Evolutionary conservation across 2,329 filamentous ascomycete species (phyloP), one percentile per base, ranked within the genome.

Genomic region (Parasarocladium wereldwijsianum): DNA sequence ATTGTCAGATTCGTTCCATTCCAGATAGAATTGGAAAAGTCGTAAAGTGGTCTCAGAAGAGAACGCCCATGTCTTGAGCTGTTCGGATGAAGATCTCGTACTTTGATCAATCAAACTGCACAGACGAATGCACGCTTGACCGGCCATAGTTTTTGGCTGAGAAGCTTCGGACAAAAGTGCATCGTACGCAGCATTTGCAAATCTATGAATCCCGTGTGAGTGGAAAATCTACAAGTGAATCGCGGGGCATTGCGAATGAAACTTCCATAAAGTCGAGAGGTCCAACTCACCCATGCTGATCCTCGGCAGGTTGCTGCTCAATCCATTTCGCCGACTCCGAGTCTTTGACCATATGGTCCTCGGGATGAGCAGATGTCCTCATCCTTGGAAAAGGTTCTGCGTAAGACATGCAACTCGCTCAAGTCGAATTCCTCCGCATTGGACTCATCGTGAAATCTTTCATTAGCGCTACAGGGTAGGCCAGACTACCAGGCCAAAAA

Each of bases 1-100:
- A 35, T 71, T 66, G 42, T 76, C 71, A 33, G 67, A 68, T 41
- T 76, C 72, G 40, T 73, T 75, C 70, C 71, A 76, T 41, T 76
- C 70, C 29, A 76, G 55, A 43, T 71, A 78, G 42, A 73, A 76
- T 32, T 65, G 54, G 49, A 76, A 74, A 15, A 77, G 50, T 31
- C 54, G 52, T 29, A 62, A 39, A 13, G 56, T 60, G 4, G 65
- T 61, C 17, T 52, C 43, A 36, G 57, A 47, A 8, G 60, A 62
- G 36, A 70, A 73, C 2, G 65, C 64, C 57, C 69, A 70, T 8
- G 42, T 38, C 26, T 45, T 52, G 18, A 75, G 43, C 4, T 39
- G 33, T 16, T 49, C 36, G 8, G 60, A 57, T 10, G 43, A 38
- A 3, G 70, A 70, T 38, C 60, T 67, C 37, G 59, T 62, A 31